Evolutionary conservation across 805 yeast species (phyloP), one percentile per base, ranked within the genome.

Genomic region (Metschnikowia cerradonensis): DNA sequence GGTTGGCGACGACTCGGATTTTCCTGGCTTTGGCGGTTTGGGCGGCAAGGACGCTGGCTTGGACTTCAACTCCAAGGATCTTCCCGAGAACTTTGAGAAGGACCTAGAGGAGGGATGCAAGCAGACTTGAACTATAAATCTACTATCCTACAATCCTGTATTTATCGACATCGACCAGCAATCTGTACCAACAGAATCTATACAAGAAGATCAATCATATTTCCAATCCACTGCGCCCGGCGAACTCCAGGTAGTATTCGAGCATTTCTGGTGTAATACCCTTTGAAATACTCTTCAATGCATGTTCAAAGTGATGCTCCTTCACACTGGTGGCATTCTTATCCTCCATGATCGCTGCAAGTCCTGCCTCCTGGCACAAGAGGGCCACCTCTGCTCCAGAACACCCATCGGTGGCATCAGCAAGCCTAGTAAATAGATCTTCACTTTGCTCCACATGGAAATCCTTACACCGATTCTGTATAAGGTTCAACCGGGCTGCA

Each of bases 331-430:
- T 61, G 7, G 87, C 77, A 3, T 81, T 70, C 5, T 78, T 67
- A 54, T 87, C 70, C 58, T 89, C 96, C 85, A 89, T 90, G 51
- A 94, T 83, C 0, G 98, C 97, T n/a, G 87, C 81, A 11, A 94
- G 70, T 2, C 99, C 99, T 0, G 98, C 97, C 67, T 92, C 97
- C 66, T 91, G 98, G 60, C 97, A 89, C 19, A 92, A 66, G 19
- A 90, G 75, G 0, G 91, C 96, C 36, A 94, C 88, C 67, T 94
- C 99, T 0, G 98, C 97, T 35, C 99, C 99, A 0, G 97, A 90
- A 62, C 96, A 90, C 0, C 99, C 98, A 0, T 86, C 92, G 0
- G 97, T 88, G 5, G 70, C 60, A 1, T 59, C 66, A 0, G 96
- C 90, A 10, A 89, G 68, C 8, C 65, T 68, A 0, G 71, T 71